These are phyloP conservation scores for Soucietia sequanensis DNA, from an alignment of 805 yeast genomes.

Conservation along the genomic window DNA sequence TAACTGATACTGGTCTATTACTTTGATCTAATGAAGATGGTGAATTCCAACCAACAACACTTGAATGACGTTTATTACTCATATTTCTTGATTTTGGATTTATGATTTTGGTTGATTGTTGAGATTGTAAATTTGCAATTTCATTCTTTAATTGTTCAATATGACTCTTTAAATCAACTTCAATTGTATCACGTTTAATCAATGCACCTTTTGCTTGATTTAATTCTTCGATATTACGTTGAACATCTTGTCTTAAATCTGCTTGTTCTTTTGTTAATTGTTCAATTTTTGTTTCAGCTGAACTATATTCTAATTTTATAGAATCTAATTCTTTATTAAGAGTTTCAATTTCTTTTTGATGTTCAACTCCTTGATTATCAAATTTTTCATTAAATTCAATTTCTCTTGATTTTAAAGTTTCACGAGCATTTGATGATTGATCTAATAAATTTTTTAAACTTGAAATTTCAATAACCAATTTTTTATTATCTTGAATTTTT, in stretches of 20 bases:
- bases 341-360: slow-evolving; percentile 45
- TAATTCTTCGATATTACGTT: slow-evolving; percentile 58
- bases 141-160: slow-evolving; percentile 55
- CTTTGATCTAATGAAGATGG: slow-evolving; percentile 36
- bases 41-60: slow-evolving; percentile 36
- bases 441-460: slow-evolving; percentile 44
- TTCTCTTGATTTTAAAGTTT: slow-evolving; percentile 54
- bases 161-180: slow-evolving; percentile 62
- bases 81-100: slow-evolving; percentile 30
- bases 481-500: slow-evolving; percentile 80
- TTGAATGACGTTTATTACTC: slow-evolving; percentile 41
- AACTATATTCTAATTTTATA: slow-evolving; percentile 55
- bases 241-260: slow-evolving; percentile 62
- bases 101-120: slow-evolving; percentile 28
- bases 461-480: slow-evolving; percentile 60
- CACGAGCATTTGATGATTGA: slow-evolving; percentile 53
- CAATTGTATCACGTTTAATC: slow-evolving; percentile 59
- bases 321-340: slow-evolving; percentile 55
- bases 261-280: slow-evolving; percentile 61
- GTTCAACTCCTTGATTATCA: slow-evolving; percentile 45
- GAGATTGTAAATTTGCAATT: slow-evolving; percentile 44
- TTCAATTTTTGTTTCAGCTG: slow-evolving; percentile 58
- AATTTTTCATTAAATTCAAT: slow-evolving; percentile 48
- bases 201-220: slow-evolving; percentile 58
- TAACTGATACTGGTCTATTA: slow-evolving; percentile 59